Evolutionary conservation across 164 flowering plant species (phyloP).

Genomic region (Vitis rupestris): DNA sequence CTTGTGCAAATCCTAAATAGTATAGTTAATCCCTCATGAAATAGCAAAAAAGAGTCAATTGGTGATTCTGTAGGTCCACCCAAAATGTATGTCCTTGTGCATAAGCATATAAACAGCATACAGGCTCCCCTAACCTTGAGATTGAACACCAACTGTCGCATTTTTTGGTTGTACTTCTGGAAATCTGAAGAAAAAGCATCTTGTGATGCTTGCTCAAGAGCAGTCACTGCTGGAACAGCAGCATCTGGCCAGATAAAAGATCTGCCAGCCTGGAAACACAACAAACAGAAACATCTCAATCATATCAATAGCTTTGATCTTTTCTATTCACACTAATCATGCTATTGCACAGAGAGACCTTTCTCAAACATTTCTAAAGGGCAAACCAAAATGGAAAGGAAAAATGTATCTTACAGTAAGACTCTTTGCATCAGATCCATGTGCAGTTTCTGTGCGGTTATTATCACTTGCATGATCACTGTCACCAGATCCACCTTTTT

Average conservation of each 20-base stretch:
- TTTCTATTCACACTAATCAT: not conserved
- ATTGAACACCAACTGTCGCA: slow-evolving; percentile 75
- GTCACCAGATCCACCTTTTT: slow-evolving; percentile 27
- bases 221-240: slow-evolving; percentile 69
- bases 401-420: slow-evolving; percentile 25
- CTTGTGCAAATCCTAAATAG: too few relatives aligned
- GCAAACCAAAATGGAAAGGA: not conserved
- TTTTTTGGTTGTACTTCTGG: slow-evolving; percentile 83
- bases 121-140: slow-evolving; percentile 58
- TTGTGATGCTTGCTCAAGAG: slow-evolving; percentile 81
- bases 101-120: not conserved
- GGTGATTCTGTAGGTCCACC: not conserved
- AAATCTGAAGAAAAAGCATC: slow-evolving; percentile 60
- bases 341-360: too few relatives aligned
- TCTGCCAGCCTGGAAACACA: slow-evolving; percentile 34
- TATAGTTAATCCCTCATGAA: not conserved
- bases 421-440: slow-evolving; percentile 34
- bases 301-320: not conserved
- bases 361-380: not conserved
- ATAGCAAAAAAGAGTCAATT: not conserved
- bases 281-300: not conserved
- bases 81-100: not conserved
- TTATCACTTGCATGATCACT: slow-evolving; percentile 9
- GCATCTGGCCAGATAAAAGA: slow-evolving; percentile 73
- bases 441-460: slow-evolving; percentile 18